These are phyloP conservation scores for Mortierella sp. DNA, from an alignment of 371 early-diverging fungal genomes.

Conservation along the genomic window DNA sequence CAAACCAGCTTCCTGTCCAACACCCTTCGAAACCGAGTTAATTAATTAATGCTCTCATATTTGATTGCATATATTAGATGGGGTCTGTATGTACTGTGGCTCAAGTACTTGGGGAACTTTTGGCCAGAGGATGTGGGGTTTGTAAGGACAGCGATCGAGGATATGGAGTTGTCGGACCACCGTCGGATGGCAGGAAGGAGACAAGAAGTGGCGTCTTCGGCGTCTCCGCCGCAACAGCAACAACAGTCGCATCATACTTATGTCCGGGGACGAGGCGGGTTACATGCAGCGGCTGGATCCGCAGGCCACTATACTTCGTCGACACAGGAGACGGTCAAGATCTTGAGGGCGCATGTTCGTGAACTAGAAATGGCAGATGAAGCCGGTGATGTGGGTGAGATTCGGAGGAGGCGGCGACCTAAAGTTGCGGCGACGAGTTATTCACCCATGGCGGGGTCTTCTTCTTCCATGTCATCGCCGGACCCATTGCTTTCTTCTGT, in stretches of 20 bases:
- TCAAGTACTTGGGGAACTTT: slow-evolving; percentile 45
- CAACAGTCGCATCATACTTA: slow-evolving; percentile 13
- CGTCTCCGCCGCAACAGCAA: not conserved
- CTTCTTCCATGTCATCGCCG: slow-evolving; percentile 5
- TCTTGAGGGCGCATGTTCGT: slow-evolving; percentile 32
- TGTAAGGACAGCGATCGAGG: slow-evolving; percentile 38
- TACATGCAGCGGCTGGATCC: not conserved
- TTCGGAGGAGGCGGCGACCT: slow-evolving; percentile 44
- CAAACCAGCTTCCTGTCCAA: not conserved
- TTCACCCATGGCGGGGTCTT: not conserved
- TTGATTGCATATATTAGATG: slow-evolving; percentile 26
- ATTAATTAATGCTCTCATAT: not conserved
- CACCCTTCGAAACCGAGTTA: not conserved
- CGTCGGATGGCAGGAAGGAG: slow-evolving; percentile 21
- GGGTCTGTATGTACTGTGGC: slow-evolving; percentile 47
- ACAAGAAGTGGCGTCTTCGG: not conserved
- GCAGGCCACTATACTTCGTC: slow-evolving; percentile 19
- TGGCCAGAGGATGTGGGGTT: slow-evolving; percentile 60
- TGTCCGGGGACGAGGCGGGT: slow-evolving; percentile 12
- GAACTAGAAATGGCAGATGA: slow-evolving; percentile 49
- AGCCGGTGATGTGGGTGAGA: slow-evolving; percentile 37
- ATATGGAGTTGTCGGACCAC: slow-evolving; percentile 36
- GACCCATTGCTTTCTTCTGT: not conserved
- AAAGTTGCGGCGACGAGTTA: not conserved
- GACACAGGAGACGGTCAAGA: slow-evolving; percentile 35